These are phyloP conservation scores for Suillus lakei DNA, from an alignment of 768 basidiomycete genomes.

Conservation along the genomic window DNA sequence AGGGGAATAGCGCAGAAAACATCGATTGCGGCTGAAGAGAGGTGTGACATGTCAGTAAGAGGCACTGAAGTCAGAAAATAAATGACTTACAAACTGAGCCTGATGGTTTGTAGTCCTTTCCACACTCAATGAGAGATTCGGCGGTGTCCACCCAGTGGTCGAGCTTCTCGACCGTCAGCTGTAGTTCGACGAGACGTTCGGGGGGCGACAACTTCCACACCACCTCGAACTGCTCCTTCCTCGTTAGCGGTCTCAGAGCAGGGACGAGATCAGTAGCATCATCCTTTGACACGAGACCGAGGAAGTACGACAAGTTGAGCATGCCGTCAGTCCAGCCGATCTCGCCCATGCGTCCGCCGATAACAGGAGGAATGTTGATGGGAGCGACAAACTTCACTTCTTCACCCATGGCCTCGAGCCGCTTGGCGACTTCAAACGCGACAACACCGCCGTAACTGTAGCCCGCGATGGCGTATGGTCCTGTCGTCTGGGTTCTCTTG, in stretches of 20 bases:
- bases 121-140: constrained; percentile 34
- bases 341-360: constrained; percentile 46
- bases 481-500: constrained; percentile 30
- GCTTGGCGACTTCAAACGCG: constrained; percentile 41
- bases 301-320: constrained; percentile 46
- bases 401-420: constrained; percentile 32
- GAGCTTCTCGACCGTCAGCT: constrained; percentile 28
- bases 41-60: constrained; percentile 6
- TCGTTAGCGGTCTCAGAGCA: constrained; percentile 21
- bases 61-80: neutral
- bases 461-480: constrained; percentile 41
- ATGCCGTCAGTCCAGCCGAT: constrained; percentile 44
- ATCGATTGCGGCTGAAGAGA: constrained; percentile 19
- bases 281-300: constrained; percentile 36
- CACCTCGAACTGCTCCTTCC: constrained; percentile 27
- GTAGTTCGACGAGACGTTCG: constrained; percentile 30
- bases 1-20: constrained; percentile 34
- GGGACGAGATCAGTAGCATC: constrained; percentile 26
- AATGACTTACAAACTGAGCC: constrained; percentile 30
- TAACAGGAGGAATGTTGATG: constrained; percentile 41
- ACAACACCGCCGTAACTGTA: too few relatives aligned
- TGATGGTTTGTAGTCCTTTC: constrained; percentile 27
- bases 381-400: constrained; percentile 38
- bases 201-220: constrained; percentile 34
- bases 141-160: constrained; percentile 34